Evolutionary conservation across 345 rosid genomes (phyloP), one percentile per base, ranked within the genome.

Genomic region (Eutrema japonicum): DNA sequence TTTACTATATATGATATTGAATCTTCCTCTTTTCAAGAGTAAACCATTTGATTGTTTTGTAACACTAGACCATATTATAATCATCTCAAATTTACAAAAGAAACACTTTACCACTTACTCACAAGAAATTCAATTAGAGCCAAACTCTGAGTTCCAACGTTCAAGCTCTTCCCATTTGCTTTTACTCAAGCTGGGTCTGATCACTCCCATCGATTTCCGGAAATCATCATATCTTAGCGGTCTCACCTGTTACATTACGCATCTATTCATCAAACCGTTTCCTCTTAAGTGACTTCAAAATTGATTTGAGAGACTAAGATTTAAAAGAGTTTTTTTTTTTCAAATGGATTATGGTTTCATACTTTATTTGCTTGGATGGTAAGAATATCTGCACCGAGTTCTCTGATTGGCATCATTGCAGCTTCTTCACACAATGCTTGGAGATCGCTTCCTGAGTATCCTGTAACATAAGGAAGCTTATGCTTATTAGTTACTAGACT

Each of bases 351-450:
- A 54, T 54, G 73, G 48, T 40, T 48, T 10, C 4, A 5, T 67
- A 93, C 98, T 88, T 94, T 93, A 76, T 91, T 91, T 47, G 90
- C 96, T 83, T 87, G 83, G 66, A 89, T 81, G 5, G 87, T 91
- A 26, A 94, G 95, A 73, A 94, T 84, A 77, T 86, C 72, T 16
- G 92, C 64, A 60, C 98, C 98, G n/a, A 94, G 92, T 83, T 94
- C 98, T 82, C 98, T 77, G 69, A 94, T 91, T 43, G 98, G 98
- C 97, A 94, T 91, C 98, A 94, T 91, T 51, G 98, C 98, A 61
- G 98, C 98, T 87, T 94, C 98, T 84, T 94, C 98, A 75, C 98
- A 94, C 78, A 94, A 65, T 63, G 98, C 98, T 88, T 90, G 97
- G 40, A 94, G 83, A 83, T 94, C 98, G 41, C 98, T 94, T 75